Evolutionary conservation across 2,329 filamentous ascomycete genomes (phyloP), one percentile per base, ranked within the genome.

Genomic region (Colletotrichum sp.): DNA sequence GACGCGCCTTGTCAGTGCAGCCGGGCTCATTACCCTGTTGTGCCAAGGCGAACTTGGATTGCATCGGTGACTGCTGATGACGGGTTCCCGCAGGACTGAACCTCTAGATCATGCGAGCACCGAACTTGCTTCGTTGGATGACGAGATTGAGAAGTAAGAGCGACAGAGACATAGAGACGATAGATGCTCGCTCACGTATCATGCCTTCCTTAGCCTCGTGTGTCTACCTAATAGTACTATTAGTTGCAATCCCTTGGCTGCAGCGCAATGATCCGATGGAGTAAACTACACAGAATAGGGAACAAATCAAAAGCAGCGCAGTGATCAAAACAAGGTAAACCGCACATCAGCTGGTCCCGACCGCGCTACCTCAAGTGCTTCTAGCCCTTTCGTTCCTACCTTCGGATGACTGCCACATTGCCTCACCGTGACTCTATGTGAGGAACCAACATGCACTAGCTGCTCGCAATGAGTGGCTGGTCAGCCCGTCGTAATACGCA

Each of bases 41-140:
- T 68, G n/a, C n/a, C 34, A 59, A 44, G 67, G 49, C 57, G 44
- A 22, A 29, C 30, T 19, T 29, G 49, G 71, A 52, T 70, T 70
- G 49, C 66, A 67, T 55, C 61, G 32, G 71, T 66, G 59, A 70
- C 75, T 71, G 66, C 66, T 75, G 65, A 71, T 75, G 72, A 62
- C 64, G 36, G 49, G 61, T 57, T 30, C 30, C 30, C 30, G 39
- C 69, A 77, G 65, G 36, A 44, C 39, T 39, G 61, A 71, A 71
- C 39, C 49, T 71, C 34, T 75, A 67, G 44, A 61, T 36, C 30
- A 64, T 32, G 64, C 67, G 59, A 65, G 71, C 44, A 32, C 59
- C 59, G 12, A 71, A 44, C 57, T 62, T 19, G 29, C 59, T 32
- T 32, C 32, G 57, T 59, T 15, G 15, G 29, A 29, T n/a, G 55